These are phyloP conservation scores for Nitzschia putrida DNA, from an alignment of 108 stramenopile species.

Conservation along the genomic window DNA sequence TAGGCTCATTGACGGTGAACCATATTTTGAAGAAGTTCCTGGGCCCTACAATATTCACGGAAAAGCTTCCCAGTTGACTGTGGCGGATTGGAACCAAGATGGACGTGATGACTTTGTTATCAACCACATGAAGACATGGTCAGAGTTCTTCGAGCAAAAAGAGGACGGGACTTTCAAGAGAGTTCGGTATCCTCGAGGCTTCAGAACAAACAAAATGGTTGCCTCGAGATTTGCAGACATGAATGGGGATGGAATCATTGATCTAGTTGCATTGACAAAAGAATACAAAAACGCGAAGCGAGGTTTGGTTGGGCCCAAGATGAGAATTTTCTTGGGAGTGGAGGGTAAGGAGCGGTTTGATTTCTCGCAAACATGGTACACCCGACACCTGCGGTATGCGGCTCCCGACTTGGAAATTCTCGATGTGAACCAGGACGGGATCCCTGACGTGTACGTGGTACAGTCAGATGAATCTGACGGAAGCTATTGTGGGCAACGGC, in stretches of 20 bases:
- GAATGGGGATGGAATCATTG: constrained; percentile 12
- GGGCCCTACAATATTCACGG: constrained; percentile 4
- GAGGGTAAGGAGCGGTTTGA: constrained; percentile 10
- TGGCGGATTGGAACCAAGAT: constrained; percentile 17
- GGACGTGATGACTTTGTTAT: constrained; percentile 13
- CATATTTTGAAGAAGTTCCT: constrained; percentile 14
- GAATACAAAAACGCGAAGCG: background rate
- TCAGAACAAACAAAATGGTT: background rate
- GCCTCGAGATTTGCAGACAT: constrained; percentile 8
- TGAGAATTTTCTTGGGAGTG: constrained; percentile 6
- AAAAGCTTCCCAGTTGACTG: background rate
- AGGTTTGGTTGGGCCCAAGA: background rate
- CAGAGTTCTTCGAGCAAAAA: constrained; percentile 13
- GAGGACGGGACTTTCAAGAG: constrained; percentile 1
- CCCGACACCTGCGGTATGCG: background rate
- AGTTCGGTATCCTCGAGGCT: background rate
- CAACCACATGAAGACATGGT: constrained; percentile 5
- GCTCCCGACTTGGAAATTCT: constrained; percentile 23
- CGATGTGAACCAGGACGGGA: constrained; percentile 18
- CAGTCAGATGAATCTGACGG: background rate
- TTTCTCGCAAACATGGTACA: constrained; percentile 1
- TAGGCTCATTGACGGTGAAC: constrained; percentile 15
- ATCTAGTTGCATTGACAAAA: constrained; percentile 1
- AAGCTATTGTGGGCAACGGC: constrained; percentile 1
- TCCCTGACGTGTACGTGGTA: constrained; percentile 18